These are phyloP conservation scores for Lenzites betulinus DNA, from an alignment of 768 basidiomycete genomes.

Conservation along the genomic window DNA sequence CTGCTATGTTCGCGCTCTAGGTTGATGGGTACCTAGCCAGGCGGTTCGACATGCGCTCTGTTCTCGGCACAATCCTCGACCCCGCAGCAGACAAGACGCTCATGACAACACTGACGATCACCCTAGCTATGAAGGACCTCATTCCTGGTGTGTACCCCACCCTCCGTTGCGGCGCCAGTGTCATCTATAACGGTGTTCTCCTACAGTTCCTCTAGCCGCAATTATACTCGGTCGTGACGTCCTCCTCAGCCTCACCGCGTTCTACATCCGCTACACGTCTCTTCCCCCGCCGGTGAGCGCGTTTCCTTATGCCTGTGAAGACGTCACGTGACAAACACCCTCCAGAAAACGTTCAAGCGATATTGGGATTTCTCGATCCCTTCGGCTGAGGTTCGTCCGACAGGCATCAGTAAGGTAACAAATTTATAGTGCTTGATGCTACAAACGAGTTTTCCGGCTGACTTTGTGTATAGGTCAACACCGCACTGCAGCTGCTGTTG, in stretches of 20 bases:
- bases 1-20: slow-evolving; percentile 42
- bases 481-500: slow-evolving; percentile 84
- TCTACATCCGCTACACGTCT: slow-evolving; percentile 91
- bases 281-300: slow-evolving; percentile 79
- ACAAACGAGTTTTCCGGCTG: not conserved
- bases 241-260: slow-evolving; percentile 81
- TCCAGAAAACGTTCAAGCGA: slow-evolving; percentile 83
- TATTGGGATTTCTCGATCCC: slow-evolving; percentile 98
- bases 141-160: slow-evolving; percentile 68
- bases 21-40: slow-evolving; percentile 91
- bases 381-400: slow-evolving; percentile 92
- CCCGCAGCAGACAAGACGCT: slow-evolving; percentile 96
- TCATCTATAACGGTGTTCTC: too few relatives aligned
- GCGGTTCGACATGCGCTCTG: slow-evolving; percentile 81
- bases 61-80: slow-evolving; percentile 95
- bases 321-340: slow-evolving; percentile 10
- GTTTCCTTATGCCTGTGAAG: not conserved
- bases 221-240: slow-evolving; percentile 91
- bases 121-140: slow-evolving; percentile 80
- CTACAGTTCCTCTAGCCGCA: slow-evolving; percentile 76
- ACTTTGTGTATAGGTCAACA: slow-evolving; percentile 70
- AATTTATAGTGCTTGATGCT: not conserved
- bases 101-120: slow-evolving; percentile 91
- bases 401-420: slow-evolving; percentile 82
- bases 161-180: not conserved